These are phyloP conservation scores for Pelargonium cotyledonis DNA, from an alignment of 441 rosid genomes.

Conservation along the genomic window DNA sequence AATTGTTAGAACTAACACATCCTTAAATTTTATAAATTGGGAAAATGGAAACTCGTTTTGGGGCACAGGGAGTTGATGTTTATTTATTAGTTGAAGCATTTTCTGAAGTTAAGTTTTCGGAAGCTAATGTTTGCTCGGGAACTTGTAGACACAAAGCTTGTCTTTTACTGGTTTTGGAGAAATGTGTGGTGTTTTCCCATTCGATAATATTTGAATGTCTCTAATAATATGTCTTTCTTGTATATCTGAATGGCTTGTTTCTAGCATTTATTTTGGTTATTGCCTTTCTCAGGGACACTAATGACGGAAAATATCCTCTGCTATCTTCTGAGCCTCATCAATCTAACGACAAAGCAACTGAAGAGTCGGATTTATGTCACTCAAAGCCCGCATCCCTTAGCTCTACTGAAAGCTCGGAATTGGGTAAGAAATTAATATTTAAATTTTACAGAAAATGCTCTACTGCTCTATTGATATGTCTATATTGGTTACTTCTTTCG, in stretches of 20 bases:
- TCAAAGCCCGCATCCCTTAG: constrained; percentile 73
- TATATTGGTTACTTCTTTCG: not conserved
- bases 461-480: not conserved
- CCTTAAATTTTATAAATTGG: too few relatives aligned
- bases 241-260: not conserved
- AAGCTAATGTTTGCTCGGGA: not conserved
- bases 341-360: constrained; percentile 49
- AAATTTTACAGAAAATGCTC: not conserved
- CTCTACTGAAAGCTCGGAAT: constrained; percentile 79
- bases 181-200: too few relatives aligned
- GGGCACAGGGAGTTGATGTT: too few relatives aligned
- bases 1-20: too few relatives aligned
- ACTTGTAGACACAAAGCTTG: not conserved
- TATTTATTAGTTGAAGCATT: too few relatives aligned
- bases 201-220: not conserved
- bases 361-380: constrained; percentile 71
- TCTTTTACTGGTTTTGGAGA: not conserved
- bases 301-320: constrained; percentile 27
- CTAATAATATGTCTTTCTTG: not conserved
- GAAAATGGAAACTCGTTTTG: too few relatives aligned
- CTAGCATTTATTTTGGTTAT: constrained; percentile 8
- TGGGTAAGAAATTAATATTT: constrained; percentile 50
- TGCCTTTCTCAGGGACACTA: constrained; percentile 27
- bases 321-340: constrained; percentile 38
- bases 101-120: too few relatives aligned